Evolutionary conservation across 75 land plant genomes (phyloP).

Genomic region (Sequoia sempervirens): DNA sequence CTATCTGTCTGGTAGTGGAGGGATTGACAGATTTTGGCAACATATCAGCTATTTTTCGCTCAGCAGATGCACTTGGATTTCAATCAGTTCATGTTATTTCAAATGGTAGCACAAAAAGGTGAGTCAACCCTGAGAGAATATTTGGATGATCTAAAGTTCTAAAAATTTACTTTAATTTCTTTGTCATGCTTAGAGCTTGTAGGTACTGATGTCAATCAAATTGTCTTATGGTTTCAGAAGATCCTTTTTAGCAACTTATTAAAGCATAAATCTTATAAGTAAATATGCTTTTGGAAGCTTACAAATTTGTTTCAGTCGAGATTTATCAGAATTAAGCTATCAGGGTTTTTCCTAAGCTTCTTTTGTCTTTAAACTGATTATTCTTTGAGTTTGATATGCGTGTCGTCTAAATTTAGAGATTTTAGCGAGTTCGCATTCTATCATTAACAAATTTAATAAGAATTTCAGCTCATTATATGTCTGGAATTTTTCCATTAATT

Average conservation of each 20-base stretch:
- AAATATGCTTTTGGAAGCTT: background rate
- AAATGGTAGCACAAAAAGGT: constrained; percentile 68
- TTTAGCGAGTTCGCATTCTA: background rate
- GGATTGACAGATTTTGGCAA: constrained; percentile 88
- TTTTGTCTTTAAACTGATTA: background rate
- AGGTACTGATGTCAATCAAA: background rate
- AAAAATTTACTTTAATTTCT: background rate
- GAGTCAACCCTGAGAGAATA: background rate
- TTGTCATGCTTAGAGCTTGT: background rate
- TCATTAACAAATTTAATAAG: background rate
- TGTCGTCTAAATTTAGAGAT: background rate
- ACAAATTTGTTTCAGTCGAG: background rate
- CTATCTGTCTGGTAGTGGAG: constrained; percentile 86
- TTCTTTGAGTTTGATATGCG: background rate
- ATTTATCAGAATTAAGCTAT: background rate
- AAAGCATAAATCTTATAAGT: background rate
- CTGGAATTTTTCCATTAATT: background rate
- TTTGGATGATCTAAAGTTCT: background rate
- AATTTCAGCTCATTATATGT: background rate
- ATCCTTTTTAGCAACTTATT: background rate
- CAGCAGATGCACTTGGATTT: constrained; percentile 94
- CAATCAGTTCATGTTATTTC: constrained; percentile 97
- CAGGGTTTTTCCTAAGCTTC: background rate
- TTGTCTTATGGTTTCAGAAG: background rate
- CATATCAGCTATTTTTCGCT: constrained; percentile 85